Evolutionary conservation across 495 filamentous ascomycete species (phyloP).

Genomic region (Trichocladium antarcticum): DNA sequence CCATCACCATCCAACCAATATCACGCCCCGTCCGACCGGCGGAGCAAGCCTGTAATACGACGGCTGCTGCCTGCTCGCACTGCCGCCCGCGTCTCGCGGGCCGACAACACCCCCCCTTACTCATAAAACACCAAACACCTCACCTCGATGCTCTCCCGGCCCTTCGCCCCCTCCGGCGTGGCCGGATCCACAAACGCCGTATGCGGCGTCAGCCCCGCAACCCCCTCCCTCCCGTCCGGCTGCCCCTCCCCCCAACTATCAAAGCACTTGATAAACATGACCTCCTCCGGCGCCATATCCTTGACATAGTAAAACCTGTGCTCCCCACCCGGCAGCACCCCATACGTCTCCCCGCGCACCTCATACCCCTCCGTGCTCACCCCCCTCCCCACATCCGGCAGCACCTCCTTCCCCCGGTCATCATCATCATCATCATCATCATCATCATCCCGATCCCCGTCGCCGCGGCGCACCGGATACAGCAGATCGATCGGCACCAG

Average conservation of each 20-base stretch:
- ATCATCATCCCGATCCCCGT: too few relatives aligned
- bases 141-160: constrained; percentile 78
- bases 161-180: constrained; percentile 49
- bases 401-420: constrained; percentile 30
- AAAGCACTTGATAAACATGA: constrained; percentile 72
- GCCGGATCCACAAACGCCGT: constrained; percentile 67
- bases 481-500: constrained; percentile 62
- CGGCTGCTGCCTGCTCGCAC: too few relatives aligned
- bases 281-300: constrained; percentile 66
- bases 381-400: constrained; percentile 16
- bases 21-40: too few relatives aligned
- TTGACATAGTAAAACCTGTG: constrained; percentile 72
- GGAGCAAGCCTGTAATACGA: too few relatives aligned
- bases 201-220: constrained; percentile 65
- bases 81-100: too few relatives aligned
- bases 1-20: too few relatives aligned
- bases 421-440: constrained; percentile 40
- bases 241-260: constrained; percentile 52
- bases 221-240: constrained; percentile 30
- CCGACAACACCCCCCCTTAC: constrained; percentile 8
- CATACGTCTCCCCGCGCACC: constrained; percentile 54
- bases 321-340: constrained; percentile 41
- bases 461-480: constrained; percentile 64
- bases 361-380: constrained; percentile 33
- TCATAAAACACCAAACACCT: constrained; percentile 67